Percentiles rank a stretch among this genome's conserved stretches.
Evolutionary conservation across 2,329 filamentous ascomycete species (phyloP).

Genomic region (Aureobasidium sp.): DNA sequence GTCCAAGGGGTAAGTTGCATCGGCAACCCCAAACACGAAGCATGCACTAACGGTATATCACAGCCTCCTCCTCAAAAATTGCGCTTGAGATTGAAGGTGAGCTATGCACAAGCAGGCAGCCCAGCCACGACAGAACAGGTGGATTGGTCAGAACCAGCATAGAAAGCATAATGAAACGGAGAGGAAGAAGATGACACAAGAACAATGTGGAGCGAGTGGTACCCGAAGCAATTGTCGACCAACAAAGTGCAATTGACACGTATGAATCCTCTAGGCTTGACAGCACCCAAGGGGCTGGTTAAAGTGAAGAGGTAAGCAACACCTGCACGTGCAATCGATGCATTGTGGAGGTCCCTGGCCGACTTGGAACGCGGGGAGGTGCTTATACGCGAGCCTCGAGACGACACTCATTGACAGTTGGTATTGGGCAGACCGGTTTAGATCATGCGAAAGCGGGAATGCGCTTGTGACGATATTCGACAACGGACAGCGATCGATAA

Average conservation of each 20-base stretch:
- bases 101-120: slow-evolving; percentile 61
- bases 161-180: not conserved
- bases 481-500: not conserved
- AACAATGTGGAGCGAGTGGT: not conserved
- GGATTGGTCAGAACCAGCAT: slow-evolving; percentile 79
- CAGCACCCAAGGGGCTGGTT: not conserved
- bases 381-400: not conserved
- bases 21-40: not conserved
- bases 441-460: not conserved
- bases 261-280: not conserved
- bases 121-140: slow-evolving; percentile 81
- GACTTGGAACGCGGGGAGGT: not conserved
- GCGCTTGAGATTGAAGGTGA: slow-evolving; percentile 75
- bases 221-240: too few species aligned
- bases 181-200: not conserved
- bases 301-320: not conserved
- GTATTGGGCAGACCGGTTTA: not conserved
- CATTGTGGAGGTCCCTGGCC: not conserved
- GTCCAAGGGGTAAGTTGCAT: slow-evolving; percentile 72
- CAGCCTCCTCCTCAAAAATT: slow-evolving; percentile 63
- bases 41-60: slow-evolving; percentile 11
- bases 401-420: not conserved
- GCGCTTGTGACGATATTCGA: not conserved
- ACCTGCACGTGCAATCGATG: not conserved
- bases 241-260: not conserved